Conservation (phyloP, 768 basidiomycete genomes). For the Boletus coccyginus region DNA sequence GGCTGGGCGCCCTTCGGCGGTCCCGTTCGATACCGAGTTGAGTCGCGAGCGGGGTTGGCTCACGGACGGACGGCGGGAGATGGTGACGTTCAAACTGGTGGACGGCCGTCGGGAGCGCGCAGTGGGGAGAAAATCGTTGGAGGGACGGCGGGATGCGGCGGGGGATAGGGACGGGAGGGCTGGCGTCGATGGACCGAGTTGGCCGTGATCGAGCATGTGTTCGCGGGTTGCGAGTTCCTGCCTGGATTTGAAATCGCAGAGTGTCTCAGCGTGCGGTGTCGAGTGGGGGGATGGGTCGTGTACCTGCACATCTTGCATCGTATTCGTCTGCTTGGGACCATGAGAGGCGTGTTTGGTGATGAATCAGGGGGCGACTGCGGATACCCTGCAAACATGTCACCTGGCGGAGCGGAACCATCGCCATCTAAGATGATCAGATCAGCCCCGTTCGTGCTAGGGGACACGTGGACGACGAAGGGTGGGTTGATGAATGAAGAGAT, state of each 20-base stretch:
- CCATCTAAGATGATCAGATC: conserved; percentile 50
- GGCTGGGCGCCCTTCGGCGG: conserved; percentile 21
- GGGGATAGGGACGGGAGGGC: conserved; percentile 44
- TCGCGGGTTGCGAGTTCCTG: conserved; percentile 87
- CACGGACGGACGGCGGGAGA: conserved; percentile 27
- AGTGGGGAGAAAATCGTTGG: conserved; percentile 20
- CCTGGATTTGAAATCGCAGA: conserved; percentile 24
- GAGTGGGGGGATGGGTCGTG: conserved; percentile 8
- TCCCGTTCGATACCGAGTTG: conserved; percentile 17
- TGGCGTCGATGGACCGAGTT: conserved; percentile 68
- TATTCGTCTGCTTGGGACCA: conserved; percentile 59
- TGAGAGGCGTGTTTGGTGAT: conserved; percentile 55
- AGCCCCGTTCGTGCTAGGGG: neutral
- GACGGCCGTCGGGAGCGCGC: conserved; percentile 22
- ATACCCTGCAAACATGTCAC: conserved; percentile 74
- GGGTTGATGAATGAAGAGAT: neutral
- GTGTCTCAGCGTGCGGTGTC: neutral
- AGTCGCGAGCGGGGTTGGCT: conserved; percentile 24
- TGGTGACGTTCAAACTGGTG: conserved; percentile 27
- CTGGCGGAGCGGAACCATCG: conserved; percentile 61
- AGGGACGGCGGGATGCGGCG: conserved; percentile 44
- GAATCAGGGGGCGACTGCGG: conserved; percentile 66
- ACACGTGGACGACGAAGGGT: neutral
- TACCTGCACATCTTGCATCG: conserved; percentile 92
- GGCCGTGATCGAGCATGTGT: conserved; percentile 90